Evolutionary conservation across 768 basidiomycete species (phyloP).

Genomic region (Tylopilus rubrobrunneus): DNA sequence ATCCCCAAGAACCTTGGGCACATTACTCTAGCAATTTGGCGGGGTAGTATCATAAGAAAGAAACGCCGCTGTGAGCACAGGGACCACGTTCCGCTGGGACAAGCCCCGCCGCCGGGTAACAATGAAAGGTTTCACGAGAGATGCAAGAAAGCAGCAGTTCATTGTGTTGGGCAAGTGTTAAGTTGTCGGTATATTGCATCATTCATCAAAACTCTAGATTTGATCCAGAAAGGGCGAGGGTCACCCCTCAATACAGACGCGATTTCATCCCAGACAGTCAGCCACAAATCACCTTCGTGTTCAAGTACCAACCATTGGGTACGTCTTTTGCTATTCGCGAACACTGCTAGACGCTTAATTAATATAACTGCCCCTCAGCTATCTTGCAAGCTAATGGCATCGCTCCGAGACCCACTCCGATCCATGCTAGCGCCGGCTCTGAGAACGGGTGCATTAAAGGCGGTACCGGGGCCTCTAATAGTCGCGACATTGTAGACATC

Average conservation of each 20-base stretch:
- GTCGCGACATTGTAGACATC: too few relatives aligned
- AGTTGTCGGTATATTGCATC: not conserved
- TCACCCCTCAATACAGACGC: fast-evolving
- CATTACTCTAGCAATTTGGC: too few relatives aligned
- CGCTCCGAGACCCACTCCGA: too few relatives aligned
- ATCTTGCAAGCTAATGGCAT: constrained; percentile 19
- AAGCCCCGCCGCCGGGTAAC: too few relatives aligned
- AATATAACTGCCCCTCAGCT: constrained; percentile 10
- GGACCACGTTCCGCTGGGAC: too few relatives aligned
- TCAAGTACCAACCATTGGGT: constrained; percentile 20
- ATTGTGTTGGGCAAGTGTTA: constrained; percentile 15
- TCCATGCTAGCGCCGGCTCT: not conserved
- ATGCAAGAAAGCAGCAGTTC: constrained; percentile 20
- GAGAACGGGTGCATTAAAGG: not conserved
- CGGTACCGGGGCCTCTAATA: too few relatives aligned
- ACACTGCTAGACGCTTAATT: not conserved
- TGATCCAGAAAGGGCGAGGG: constrained; percentile 1
- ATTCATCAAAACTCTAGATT: constrained; percentile 5
- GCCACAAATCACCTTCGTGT: constrained; percentile 17
- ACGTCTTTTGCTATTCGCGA: not conserved
- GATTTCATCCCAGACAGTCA: not conserved
- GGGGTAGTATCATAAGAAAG: too few relatives aligned
- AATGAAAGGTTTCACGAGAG: constrained; percentile 20
- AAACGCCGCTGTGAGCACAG: too few relatives aligned
- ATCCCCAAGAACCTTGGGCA: too few relatives aligned